A percentile compares a stretch with the other conserved stretches of the same genome.
These are phyloP conservation scores for Sphagnum tenellum DNA, from an alignment of 225 moss, liverwort and hornwort genomes.

Conservation along the genomic window DNA sequence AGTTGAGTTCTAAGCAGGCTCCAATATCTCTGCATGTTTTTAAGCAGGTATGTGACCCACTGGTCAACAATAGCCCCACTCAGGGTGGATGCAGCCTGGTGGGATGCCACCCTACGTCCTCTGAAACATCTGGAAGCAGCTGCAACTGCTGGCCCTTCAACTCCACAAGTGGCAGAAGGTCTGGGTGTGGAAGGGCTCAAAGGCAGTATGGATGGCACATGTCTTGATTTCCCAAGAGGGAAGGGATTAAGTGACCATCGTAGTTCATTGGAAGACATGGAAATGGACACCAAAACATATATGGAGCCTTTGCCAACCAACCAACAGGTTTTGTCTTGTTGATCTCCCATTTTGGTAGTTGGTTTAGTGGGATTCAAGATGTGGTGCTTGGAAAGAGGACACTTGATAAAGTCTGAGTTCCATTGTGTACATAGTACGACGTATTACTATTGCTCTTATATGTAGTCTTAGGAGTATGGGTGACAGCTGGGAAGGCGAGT, in stretches of 20 bases:
- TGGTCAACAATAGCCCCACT: slow-evolving; percentile 74
- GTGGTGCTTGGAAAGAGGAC: too few relatives aligned
- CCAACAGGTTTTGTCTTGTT: slow-evolving; percentile 48
- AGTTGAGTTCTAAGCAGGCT: too few relatives aligned
- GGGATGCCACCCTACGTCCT: slow-evolving; percentile 63
- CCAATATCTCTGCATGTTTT: too few relatives aligned
- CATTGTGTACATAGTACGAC: too few relatives aligned
- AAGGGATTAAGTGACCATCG: slow-evolving; percentile 18
- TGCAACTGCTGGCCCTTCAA: slow-evolving; percentile 56
- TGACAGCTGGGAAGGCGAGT: too few relatives aligned
- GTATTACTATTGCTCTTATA: too few relatives aligned
- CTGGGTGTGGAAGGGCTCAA: neutral
- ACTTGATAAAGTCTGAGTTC: too few relatives aligned
- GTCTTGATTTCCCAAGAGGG: neutral
- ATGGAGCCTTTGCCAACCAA: slow-evolving; percentile 91
- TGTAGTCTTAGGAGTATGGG: too few relatives aligned
- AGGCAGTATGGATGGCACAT: slow-evolving; percentile 1
- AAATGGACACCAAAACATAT: slow-evolving; percentile 76
- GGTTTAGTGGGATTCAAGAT: neutral
- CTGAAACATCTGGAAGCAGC: slow-evolving; percentile 73
- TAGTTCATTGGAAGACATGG: slow-evolving; percentile 76
- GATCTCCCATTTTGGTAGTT: neutral
- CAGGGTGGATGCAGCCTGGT: slow-evolving; percentile 80
- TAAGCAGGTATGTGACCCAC: slow-evolving; percentile 60
- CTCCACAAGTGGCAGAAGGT: slow-evolving; percentile 9